Evolutionary conservation across 2,329 filamentous ascomycete species (phyloP), one percentile per base, ranked within the genome.

Genomic region (Neospermospora avenae): DNA sequence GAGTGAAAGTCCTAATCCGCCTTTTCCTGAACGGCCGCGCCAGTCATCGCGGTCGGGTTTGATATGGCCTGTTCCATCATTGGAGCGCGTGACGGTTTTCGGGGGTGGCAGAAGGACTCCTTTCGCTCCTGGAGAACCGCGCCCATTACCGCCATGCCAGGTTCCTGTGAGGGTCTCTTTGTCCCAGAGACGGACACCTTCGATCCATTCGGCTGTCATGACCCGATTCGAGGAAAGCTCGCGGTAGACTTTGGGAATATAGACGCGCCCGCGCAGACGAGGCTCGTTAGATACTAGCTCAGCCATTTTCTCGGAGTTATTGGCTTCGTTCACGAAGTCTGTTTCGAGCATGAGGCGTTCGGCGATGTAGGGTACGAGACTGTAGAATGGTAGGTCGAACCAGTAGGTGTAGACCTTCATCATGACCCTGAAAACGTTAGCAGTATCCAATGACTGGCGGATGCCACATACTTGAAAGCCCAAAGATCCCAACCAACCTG

Each of bases 181-280:
- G 70, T 98, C 93, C 91, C 93, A 96, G 2, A 99, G 80, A 1
- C 93, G 84, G 2, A 96, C 86, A 6, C 95, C 95, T 75, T 99
- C 95, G 61, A 99, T 96, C 95, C 95, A 99, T 74, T 99, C 95
- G 0, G 93, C 92, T 0, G 93, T 96, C 79, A 99, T 88, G 52
- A 99, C 86, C 39, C 95, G 84, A 71, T 81, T 89, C 16, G 89
- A 92, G 55, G 86, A 92, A 28, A 97, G 82, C 62, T 96, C 91
- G 3, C 86, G 80, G 73, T 96, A 93, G 10, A 96, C 86, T 41
- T 86, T 83, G 0, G 95, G 95, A 7, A 99, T 87, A 73, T 98
- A 97, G 2, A 98, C 93, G 34, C 91, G 82, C 48, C 86, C 87
- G 24, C 85, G 84, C 37, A 99, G 79, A 25, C 88, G 81, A 22